Evolutionary conservation across 2,329 filamentous ascomycete genomes (phyloP).

Genomic region (Mycogone perniciosa): DNA sequence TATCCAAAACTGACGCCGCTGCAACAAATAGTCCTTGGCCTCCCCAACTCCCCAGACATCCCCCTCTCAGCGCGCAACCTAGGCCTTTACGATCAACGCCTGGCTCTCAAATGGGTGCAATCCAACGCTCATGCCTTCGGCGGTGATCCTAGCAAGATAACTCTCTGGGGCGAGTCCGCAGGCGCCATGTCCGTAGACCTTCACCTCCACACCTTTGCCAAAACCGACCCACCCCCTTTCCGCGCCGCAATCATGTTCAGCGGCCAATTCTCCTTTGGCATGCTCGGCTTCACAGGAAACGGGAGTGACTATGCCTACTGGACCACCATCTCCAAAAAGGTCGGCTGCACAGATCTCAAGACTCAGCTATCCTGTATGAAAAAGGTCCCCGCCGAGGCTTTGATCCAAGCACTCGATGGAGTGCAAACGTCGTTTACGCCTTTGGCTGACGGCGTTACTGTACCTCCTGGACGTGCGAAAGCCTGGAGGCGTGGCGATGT

Average conservation of each 20-base stretch:
- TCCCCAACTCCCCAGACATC: conserved; percentile 37
- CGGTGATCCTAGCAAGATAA: conserved; percentile 20
- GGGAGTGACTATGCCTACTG: conserved; percentile 12
- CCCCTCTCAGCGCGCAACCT: conserved; percentile 28
- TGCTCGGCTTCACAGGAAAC: conserved; percentile 10
- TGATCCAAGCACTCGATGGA: conserved; percentile 15
- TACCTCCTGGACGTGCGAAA: conserved; percentile 13
- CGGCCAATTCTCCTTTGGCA: conserved; percentile 23
- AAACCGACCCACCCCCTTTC: conserved; percentile 16
- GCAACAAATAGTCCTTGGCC: conserved; percentile 30
- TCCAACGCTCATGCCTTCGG: conserved; percentile 23
- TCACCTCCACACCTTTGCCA: conserved; percentile 19
- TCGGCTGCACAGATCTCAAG: conserved; percentile 14
- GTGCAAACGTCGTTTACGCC: conserved; percentile 11
- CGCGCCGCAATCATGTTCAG: conserved; percentile 23
- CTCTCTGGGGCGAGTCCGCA: conserved; percentile 25
- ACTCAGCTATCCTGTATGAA: conserved; percentile 19
- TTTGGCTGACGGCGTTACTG: conserved; percentile 16
- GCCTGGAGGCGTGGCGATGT: conserved; percentile 18
- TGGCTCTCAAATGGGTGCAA: conserved; percentile 23
- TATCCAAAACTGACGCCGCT: neutral
- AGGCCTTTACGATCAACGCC: conserved; percentile 22
- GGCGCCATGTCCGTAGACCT: conserved; percentile 27
- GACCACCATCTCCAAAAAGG: conserved; percentile 11
- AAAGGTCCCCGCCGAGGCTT: conserved; percentile 10